Evolutionary conservation across 2,329 filamentous ascomycete genomes (phyloP), one percentile per base, ranked within the genome.

Genomic region (Claviceps sp.): DNA sequence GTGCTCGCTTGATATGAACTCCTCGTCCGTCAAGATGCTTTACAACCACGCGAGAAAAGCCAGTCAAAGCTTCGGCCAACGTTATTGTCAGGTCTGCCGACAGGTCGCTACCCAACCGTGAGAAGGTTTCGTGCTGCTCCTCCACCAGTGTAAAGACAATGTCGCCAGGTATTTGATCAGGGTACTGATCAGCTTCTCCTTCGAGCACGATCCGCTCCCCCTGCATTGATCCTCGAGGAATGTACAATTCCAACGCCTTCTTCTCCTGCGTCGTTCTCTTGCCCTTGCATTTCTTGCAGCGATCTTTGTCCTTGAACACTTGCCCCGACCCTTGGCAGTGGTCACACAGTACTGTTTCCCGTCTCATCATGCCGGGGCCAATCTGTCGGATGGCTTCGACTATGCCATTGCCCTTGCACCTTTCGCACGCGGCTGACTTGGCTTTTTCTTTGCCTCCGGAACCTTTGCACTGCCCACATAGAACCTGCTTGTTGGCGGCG

Each of bases 201-300:
- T 94, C 85, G 4, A 98, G 75, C 10, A 90, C 80, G 61, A 98
- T 96, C 58, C 82, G 82, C 63, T 98, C 91, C 57, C 90, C 90
- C 66, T 95, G 84, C 73, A 80, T 80, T 41, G 86, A 85, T 47
- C 91, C 91, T 50, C 87, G 82, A 10, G 91, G 89, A 55, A 98
- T 95, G 72, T 97, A 97, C 50, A 98, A 84, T 71, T 98, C 93
- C 55, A 98, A 75, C 3, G 91, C 87, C 73, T 97, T 98, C 70
- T 87, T 93, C 70, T 93, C 87, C 62, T 89, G 85, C 45, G 82
- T 81, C 14, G 88, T 89, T 56, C 88, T 81, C 68, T 87, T 87
- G 63, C 93, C 93, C 72, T 97, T 97, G 81, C 93, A 98, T 75
- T 93, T 96, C 77, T 95, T 95, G 76, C 93, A 98, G 65, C 89